phyloP scores from a whole-genome alignment of 2,329 filamentous ascomycete species.

The Colletotrichum spaethianum region DNA sequence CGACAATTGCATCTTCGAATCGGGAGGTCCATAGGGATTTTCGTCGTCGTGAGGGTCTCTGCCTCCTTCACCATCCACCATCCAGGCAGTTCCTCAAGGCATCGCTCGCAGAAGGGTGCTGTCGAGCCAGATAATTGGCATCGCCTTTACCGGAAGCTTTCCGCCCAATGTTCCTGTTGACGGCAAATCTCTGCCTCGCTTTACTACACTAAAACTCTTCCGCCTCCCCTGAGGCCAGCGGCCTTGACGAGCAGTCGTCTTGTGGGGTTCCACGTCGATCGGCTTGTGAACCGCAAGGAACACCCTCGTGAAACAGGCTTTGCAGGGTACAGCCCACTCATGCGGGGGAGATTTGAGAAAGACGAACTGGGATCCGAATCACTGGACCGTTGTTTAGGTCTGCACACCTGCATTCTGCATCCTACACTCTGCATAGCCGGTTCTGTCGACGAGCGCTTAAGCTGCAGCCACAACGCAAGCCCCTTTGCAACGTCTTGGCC shows the following conservation, averaged over 20 bases:
- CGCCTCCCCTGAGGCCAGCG: neutral
- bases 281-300: slow-evolving; percentile 17
- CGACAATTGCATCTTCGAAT: neutral
- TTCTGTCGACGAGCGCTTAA: slow-evolving; percentile 28
- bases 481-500: neutral
- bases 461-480: slow-evolving; percentile 19
- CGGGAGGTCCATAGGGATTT: neutral
- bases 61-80: slow-evolving; percentile 13
- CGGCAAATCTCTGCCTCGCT: slow-evolving; percentile 12
- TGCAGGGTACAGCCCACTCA: slow-evolving; percentile 20
- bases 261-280: slow-evolving; percentile 22
- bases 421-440: slow-evolving; percentile 24
- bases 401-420: slow-evolving; percentile 11
- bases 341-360: slow-evolving; percentile 21
- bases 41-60: neutral
- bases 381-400: slow-evolving; percentile 1
- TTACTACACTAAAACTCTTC: slow-evolving; percentile 7
- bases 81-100: neutral
- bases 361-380: slow-evolving; percentile 14
- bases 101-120: neutral
- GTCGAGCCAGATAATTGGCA: slow-evolving; percentile 3
- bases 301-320: slow-evolving; percentile 26
- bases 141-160: neutral
- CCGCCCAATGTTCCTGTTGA: slow-evolving; percentile 11
- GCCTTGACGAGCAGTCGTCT: neutral